These are phyloP conservation scores for Calonectria montana DNA, from an alignment of 2,329 filamentous ascomycete species.

Conservation along the genomic window DNA sequence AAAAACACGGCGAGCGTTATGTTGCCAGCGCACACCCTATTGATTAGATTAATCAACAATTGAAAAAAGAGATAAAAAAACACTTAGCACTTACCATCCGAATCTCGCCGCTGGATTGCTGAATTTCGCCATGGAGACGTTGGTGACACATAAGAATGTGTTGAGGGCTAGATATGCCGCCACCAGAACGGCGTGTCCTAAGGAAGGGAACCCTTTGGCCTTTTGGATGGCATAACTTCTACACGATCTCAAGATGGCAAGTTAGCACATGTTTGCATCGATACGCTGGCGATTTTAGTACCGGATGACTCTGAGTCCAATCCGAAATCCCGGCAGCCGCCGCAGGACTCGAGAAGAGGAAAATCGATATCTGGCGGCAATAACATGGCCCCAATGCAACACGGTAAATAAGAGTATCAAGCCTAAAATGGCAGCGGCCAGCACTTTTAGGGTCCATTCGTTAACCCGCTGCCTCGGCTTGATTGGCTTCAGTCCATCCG, in stretches of 20 bases:
- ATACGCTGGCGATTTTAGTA: neutral
- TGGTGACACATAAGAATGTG: neutral
- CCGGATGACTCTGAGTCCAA: neutral
- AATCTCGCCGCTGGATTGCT: constrained; percentile 32
- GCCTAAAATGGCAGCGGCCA: neutral
- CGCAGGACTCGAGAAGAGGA: constrained; percentile 6
- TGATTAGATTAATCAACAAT: neutral
- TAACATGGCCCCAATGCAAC: neutral
- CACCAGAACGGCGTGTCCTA: constrained; percentile 11
- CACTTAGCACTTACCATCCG: constrained; percentile 31
- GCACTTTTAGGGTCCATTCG: constrained; percentile 16
- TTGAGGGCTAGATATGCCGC: constrained; percentile 5
- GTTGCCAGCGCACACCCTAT: constrained; percentile 60
- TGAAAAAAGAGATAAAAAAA: neutral
- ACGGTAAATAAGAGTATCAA: neutral
- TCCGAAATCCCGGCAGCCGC: neutral
- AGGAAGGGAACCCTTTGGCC: constrained; percentile 3
- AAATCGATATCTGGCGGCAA: constrained; percentile 6
- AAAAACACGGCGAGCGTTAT: constrained; percentile 54
- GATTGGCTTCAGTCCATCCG: constrained; percentile 9
- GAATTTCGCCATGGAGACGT: neutral
- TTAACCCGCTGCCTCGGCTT: constrained; percentile 18
- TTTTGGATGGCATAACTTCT: neutral
- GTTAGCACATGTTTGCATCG: neutral
- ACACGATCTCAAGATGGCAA: neutral